Evolutionary conservation across 2,329 filamentous ascomycete genomes (phyloP), one percentile per base, ranked within the genome.

Genomic region (Colletotrichum orbiculare): DNA sequence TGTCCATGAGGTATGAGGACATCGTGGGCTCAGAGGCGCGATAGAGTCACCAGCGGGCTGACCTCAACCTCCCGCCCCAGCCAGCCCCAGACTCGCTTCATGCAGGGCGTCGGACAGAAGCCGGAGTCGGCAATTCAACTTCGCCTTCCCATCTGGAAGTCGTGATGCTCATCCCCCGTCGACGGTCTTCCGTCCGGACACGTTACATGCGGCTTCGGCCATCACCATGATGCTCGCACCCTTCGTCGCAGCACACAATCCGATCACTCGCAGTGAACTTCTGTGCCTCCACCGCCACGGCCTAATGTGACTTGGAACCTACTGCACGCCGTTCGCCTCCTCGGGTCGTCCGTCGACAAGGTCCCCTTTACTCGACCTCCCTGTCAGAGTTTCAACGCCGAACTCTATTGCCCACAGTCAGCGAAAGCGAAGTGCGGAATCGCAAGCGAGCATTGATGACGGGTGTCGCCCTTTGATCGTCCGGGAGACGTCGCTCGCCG

Each of bases 351-450:
- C 62, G 52, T 53, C 52, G 37, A 35, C 62, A 62, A 65, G 62
- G 46, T 53, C 52, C 52, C 47, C 52, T 38, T 62, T 48, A 10
- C 62, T 48, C 38, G 41, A n/a, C 2, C 35, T 39, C 58, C 58
- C 41, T 62, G 58, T 62, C 52, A 62, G 62, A 62, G 62, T 65
- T 65, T 65, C 58, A 65, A 53, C 52, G 45, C 52, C 15, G 54
- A 65, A 62, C 52, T 65, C 62, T 65, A 57, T 48, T 62, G 33
- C 34, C 46, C 41, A 57, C 46, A 52, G 41, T 41, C 17, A 17
- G 17, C 17, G 17, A 17, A 17, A 17, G 17, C 17, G 25, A 35
- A 25, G 37, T 38, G 39, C 45, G 6, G 46, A 54, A 17, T 37
- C 50, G 7, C 6, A 11, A n/a, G 15, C 41, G 38, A 38, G 57